Evolutionary conservation across 176 grass and related monocot species (phyloP).

Genomic region (Oryza glumipatula): DNA sequence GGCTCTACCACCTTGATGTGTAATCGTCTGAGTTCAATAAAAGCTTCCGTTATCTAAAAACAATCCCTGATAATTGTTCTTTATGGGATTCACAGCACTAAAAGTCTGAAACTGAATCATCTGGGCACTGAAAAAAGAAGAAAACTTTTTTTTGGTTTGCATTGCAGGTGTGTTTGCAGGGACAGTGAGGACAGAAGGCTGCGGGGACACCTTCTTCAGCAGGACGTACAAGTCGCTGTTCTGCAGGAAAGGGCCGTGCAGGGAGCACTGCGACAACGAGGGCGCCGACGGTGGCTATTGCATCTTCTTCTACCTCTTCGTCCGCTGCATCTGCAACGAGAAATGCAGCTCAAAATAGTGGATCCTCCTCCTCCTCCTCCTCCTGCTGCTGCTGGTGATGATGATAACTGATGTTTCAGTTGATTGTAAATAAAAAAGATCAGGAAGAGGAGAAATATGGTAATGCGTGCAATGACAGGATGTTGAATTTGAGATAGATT

Average conservation of each 20-base stretch:
- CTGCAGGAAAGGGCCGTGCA: conserved; percentile 13
- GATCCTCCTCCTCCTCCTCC: neutral
- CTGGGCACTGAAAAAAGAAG: neutral
- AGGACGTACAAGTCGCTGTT: neutral
- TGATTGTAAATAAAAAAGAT: neutral
- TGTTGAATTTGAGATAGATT: neutral
- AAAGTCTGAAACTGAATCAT: neutral
- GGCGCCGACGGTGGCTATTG: neutral
- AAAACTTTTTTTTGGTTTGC: neutral
- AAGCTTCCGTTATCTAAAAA: too few species aligned
- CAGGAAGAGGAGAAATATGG: neutral
- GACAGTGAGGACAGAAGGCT: neutral
- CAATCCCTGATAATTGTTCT: neutral
- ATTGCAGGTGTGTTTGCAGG: neutral
- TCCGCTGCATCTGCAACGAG: neutral
- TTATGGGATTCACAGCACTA: neutral
- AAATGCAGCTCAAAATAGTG: neutral
- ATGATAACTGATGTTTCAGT: neutral
- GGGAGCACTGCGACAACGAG: conserved; percentile 6
- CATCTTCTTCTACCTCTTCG: neutral
- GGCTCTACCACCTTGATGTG: too few species aligned
- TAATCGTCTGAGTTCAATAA: too few species aligned
- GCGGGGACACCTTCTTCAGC: neutral
- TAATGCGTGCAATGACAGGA: neutral
- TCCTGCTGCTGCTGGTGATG: neutral